Conservation (phyloP, 2,329 filamentous ascomycete species). For the Cladorrhinum sp. region DNA sequence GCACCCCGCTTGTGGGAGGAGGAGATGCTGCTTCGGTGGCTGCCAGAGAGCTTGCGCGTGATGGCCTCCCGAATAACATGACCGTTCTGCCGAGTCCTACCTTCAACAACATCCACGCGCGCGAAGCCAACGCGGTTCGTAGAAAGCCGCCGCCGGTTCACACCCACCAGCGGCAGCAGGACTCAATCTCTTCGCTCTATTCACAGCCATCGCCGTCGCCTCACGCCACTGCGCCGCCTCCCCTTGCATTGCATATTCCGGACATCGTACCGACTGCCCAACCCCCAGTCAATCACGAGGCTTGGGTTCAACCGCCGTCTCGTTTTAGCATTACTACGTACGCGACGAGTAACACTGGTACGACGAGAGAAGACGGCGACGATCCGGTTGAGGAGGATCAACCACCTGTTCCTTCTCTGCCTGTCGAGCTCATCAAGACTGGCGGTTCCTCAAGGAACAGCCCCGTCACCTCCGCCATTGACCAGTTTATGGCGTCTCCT, state of each 20-base stretch:
- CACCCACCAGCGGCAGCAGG: constrained; percentile 30
- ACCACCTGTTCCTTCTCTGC: constrained; percentile 38
- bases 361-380: constrained; percentile 38
- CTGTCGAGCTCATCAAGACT: constrained; percentile 27
- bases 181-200: constrained; percentile 34
- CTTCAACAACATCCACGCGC: constrained; percentile 14
- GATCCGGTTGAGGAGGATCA: constrained; percentile 30
- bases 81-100: constrained; percentile 16
- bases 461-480: constrained; percentile 36
- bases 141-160: constrained; percentile 28
- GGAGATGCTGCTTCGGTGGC: constrained; percentile 24
- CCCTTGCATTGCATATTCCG: constrained; percentile 15
- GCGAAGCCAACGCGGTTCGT: constrained; percentile 21
- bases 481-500: constrained; percentile 33
- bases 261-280: constrained; percentile 7
- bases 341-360: constrained; percentile 48
- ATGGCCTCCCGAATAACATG: constrained; percentile 13
- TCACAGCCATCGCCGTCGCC: constrained; percentile 31
- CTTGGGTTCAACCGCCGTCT: constrained; percentile 53
- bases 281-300: constrained; percentile 27
- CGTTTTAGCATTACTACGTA: constrained; percentile 65
- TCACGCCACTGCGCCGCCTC: constrained; percentile 21
- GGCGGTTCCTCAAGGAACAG: constrained; percentile 26
- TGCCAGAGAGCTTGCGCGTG: constrained; percentile 24
- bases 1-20: constrained; percentile 22